Percentiles rank a stretch among this genome's conserved stretches.
These are phyloP conservation scores for Calycina herbarum DNA, from an alignment of 2,329 filamentous ascomycete genomes.

Conservation along the genomic window DNA sequence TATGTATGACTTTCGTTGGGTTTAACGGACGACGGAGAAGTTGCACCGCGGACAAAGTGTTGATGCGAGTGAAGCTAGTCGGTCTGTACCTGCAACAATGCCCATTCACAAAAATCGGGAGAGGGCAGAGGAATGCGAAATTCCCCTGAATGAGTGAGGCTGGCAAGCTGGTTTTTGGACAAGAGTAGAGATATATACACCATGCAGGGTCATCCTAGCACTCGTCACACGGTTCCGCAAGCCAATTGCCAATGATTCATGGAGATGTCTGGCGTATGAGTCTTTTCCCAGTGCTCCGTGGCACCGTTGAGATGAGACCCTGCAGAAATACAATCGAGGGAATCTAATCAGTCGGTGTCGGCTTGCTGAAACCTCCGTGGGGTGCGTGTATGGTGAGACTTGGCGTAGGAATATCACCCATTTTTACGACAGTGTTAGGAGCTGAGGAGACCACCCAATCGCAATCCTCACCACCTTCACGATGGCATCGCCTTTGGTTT, in stretches of 20 bases:
- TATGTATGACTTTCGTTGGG: neutral
- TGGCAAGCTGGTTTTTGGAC: neutral
- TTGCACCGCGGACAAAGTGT: neutral
- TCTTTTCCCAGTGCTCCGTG: neutral
- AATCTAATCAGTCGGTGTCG: slow-evolving; percentile 6
- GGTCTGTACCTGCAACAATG: neutral
- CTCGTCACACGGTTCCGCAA: neutral
- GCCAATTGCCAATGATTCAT: neutral
- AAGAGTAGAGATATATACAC: neutral
- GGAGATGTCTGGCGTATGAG: neutral
- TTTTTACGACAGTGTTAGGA: neutral
- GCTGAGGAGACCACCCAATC: slow-evolving; percentile 13
- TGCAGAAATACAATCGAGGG: neutral
- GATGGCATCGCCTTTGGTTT: slow-evolving; percentile 34
- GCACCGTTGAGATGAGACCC: neutral
- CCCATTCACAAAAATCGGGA: neutral
- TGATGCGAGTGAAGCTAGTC: neutral
- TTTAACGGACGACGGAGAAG: neutral
- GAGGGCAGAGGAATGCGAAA: neutral
- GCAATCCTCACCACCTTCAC: slow-evolving; percentile 11
- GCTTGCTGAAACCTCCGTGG: neutral
- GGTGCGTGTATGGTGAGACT: slow-evolving; percentile 2
- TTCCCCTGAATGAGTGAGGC: neutral
- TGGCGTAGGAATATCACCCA: slow-evolving; percentile 3
- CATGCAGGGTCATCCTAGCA: neutral